These are phyloP conservation scores for Pestalotiopsis sp. DNA, from an alignment of 2,329 filamentous ascomycete species.

Conservation along the genomic window DNA sequence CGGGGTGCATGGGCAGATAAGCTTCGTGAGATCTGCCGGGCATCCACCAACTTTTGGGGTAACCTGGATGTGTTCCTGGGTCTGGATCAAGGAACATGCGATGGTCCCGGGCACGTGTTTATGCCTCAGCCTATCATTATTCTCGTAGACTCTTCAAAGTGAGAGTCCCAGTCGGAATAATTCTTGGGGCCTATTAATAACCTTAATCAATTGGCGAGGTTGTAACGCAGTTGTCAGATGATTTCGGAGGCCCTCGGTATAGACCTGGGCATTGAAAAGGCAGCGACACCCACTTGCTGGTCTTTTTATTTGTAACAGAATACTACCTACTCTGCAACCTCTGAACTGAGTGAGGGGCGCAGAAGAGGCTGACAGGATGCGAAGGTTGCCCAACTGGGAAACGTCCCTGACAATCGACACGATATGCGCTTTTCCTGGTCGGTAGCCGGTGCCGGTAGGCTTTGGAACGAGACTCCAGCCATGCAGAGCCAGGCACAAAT, in stretches of 20 bases:
- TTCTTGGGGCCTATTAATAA: background rate
- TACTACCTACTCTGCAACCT: background rate
- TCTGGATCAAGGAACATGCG: background rate
- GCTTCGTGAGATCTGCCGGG: background rate
- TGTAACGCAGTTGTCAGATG: background rate
- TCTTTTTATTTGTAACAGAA: background rate
- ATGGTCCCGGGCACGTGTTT: background rate
- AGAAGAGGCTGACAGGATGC: background rate
- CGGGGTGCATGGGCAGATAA: slow-evolving; percentile 6
- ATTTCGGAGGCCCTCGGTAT: background rate
- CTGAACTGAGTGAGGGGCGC: background rate
- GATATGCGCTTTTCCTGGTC: background rate
- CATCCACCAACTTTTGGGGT: background rate
- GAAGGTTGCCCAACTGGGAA: background rate
- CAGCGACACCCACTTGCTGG: background rate
- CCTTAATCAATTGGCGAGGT: background rate
- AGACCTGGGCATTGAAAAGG: background rate
- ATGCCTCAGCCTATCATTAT: background rate
- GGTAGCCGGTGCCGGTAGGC: background rate
- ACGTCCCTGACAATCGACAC: background rate
- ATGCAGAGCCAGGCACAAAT: background rate
- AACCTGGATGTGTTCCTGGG: background rate
- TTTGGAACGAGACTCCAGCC: background rate
- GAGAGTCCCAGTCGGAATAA: background rate
- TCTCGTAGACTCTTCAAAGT: background rate